Conservation (phyloP, 768 basidiomycete genomes). For the Termitomyces heimii region DNA sequence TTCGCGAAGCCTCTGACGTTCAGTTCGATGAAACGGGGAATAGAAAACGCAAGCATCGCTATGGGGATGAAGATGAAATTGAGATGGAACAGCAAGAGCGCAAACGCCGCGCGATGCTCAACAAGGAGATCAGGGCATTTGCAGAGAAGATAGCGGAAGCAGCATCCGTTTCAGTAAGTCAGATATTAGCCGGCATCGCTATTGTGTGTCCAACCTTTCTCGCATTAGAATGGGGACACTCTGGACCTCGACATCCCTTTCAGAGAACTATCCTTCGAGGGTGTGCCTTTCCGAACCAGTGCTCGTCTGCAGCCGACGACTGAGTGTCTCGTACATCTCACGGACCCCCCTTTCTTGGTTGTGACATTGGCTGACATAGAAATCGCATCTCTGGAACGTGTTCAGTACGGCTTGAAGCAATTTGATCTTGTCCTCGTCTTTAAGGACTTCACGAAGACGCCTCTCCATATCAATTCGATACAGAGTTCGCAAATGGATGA, state of each 20-base stretch:
- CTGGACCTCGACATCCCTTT: slow-evolving; percentile 96
- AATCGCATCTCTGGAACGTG: slow-evolving; percentile 93
- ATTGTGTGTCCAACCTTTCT: neutral
- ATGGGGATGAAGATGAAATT: slow-evolving; percentile 98
- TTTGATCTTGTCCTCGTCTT: slow-evolving; percentile 98
- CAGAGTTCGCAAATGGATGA: slow-evolving; percentile 88
- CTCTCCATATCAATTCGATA: slow-evolving; percentile 96
- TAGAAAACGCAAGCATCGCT: slow-evolving; percentile 92
- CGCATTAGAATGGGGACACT: slow-evolving; percentile 57
- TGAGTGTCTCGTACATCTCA: slow-evolving; percentile 92
- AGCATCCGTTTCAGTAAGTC: slow-evolving; percentile 62
- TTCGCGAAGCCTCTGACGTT: slow-evolving; percentile 94
- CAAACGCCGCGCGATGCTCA: slow-evolving; percentile 80
- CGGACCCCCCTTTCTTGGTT: slow-evolving; percentile 93
- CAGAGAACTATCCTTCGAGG: slow-evolving; percentile 94
- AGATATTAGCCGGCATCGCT: neutral
- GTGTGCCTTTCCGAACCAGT: slow-evolving; percentile 94
- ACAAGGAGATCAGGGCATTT: slow-evolving; percentile 92
- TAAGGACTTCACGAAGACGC: slow-evolving; percentile 90
- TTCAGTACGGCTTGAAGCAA: slow-evolving; percentile 93
- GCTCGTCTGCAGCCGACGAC: slow-evolving; percentile 94
- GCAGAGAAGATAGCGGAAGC: slow-evolving; percentile 90
- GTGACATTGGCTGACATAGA: slow-evolving; percentile 94
- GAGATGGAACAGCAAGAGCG: slow-evolving; percentile 98
- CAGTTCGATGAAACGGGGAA: slow-evolving; percentile 99